phyloP scores from a whole-genome alignment of 1,284 basidiomycete genomes.

The Moniliella sp. region DNA sequence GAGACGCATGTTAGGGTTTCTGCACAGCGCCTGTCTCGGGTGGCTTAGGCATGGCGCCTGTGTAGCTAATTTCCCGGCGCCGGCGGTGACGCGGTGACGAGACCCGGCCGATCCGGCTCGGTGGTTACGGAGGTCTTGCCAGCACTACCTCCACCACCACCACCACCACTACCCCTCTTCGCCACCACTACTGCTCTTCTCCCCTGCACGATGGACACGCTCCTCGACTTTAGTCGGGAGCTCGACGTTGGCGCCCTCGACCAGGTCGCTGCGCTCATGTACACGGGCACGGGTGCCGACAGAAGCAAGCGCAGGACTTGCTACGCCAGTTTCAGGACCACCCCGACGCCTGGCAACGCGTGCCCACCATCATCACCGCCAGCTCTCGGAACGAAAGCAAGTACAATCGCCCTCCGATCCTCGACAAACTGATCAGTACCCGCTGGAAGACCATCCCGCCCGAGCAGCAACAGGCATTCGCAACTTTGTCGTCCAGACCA shows the following conservation, averaged over 20 bases:
- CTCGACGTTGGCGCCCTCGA: constrained; percentile 29
- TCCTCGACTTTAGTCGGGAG: constrained; percentile 30
- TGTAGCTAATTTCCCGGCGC: no score
- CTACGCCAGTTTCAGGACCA: constrained; percentile 68
- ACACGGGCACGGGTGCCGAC: constrained; percentile 12
- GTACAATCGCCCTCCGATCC: constrained; percentile 30
- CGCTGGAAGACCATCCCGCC: constrained; percentile 89
- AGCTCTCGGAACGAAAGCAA: no score
- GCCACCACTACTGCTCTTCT: no score
- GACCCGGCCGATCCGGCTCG: no score
- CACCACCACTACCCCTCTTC: no score
- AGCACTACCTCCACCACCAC: no score
- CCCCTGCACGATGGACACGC: constrained; percentile 9
- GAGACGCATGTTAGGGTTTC: no score
- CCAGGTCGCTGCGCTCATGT: constrained; percentile 30
- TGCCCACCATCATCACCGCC: constrained; percentile 77
- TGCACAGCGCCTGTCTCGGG: no score
- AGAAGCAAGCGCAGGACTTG: constrained; percentile 26
- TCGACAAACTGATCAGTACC: constrained; percentile 55
- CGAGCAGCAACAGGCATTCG: constrained; percentile 60
- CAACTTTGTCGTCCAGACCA: constrained; percentile 84
- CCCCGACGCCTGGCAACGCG: constrained; percentile 92
- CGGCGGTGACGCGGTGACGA: no score
- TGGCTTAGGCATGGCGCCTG: no score
- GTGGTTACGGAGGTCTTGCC: no score